These are phyloP conservation scores for Tremella mesenterica DNA, from an alignment of 768 basidiomycete species.

Conservation along the genomic window DNA sequence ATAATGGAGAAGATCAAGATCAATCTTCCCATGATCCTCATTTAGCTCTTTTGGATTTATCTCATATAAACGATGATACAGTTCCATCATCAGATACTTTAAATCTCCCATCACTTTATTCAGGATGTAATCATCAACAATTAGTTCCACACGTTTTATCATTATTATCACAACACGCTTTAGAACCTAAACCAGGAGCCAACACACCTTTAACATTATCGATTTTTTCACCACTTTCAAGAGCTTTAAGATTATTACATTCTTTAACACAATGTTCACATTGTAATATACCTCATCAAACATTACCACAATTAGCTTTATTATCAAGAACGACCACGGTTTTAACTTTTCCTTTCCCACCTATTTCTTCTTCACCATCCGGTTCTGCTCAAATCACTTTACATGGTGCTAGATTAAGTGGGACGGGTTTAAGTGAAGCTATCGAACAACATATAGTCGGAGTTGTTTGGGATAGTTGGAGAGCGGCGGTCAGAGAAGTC, in stretches of 20 bases:
- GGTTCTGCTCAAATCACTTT: slow-evolving; percentile 31
- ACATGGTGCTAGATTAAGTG: slow-evolving; percentile 34
- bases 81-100: slow-evolving; percentile 1
- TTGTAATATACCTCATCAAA: slow-evolving; percentile 33
- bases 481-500: slow-evolving; percentile 33
- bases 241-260: slow-evolving; percentile 34
- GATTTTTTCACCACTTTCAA: slow-evolving; percentile 29
- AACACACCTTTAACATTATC: slow-evolving; percentile 34
- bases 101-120: slow-evolving; percentile 9
- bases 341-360: slow-evolving; percentile 39
- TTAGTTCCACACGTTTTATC: slow-evolving; percentile 35
- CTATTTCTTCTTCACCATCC: slow-evolving; percentile 22
- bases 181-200: slow-evolving; percentile 36
- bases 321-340: slow-evolving; percentile 36
- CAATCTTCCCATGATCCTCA: slow-evolving; percentile 25
- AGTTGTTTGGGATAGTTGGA: slow-evolving; percentile 38
- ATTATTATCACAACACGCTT: slow-evolving; percentile 22
- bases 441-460: slow-evolving; percentile 40
- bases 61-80: slow-evolving; percentile 18
- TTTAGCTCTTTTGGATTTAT: slow-evolving; percentile 34
- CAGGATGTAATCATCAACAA: slow-evolving; percentile 23
- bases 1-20: slow-evolving; percentile 18
- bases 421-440: slow-evolving; percentile 34
- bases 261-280: slow-evolving; percentile 22
- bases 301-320: slow-evolving; percentile 38